phyloP scores from a whole-genome alignment of 805 yeast species.

The Kuraishia molischiana region DNA sequence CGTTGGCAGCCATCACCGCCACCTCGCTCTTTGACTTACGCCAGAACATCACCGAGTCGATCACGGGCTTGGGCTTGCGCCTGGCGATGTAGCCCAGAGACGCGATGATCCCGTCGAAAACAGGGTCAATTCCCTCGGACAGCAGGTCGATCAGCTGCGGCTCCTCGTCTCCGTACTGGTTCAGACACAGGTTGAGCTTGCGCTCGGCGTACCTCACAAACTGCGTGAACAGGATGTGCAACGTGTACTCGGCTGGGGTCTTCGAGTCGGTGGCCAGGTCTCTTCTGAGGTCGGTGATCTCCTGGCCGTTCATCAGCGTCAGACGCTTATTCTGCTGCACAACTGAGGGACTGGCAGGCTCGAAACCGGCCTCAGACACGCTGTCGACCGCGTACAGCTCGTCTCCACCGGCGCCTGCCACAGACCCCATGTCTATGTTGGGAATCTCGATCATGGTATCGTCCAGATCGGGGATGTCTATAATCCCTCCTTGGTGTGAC shows the following conservation, averaged over 20 bases:
- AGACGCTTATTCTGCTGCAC: too few species aligned
- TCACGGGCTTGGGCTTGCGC: slow-evolving; percentile 86
- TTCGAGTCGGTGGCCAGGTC: slow-evolving; percentile 19
- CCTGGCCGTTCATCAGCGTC: slow-evolving; percentile 2
- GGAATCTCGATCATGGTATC: background rate
- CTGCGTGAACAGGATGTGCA: slow-evolving; percentile 90
- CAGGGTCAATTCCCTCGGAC: slow-evolving; percentile 79
- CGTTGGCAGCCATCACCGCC: slow-evolving; percentile 53
- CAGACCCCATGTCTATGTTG: background rate
- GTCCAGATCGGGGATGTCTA: background rate
- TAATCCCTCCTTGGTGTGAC: too few species aligned
- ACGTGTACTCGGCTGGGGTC: slow-evolving; percentile 80
- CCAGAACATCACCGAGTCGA: slow-evolving; percentile 98
- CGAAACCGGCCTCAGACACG: too few species aligned
- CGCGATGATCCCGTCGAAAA: slow-evolving; percentile 76
- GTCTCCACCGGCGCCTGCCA: too few species aligned
- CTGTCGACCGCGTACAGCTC: too few species aligned
- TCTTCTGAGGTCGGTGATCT: slow-evolving; percentile 2
- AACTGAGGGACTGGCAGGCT: too few species aligned
- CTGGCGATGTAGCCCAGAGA: slow-evolving; percentile 88
- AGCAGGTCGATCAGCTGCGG: slow-evolving; percentile 72
- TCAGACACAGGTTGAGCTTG: slow-evolving; percentile 64
- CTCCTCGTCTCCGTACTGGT: slow-evolving; percentile 54
- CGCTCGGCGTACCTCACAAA: slow-evolving; percentile 91
- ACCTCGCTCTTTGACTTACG: slow-evolving; percentile 86